phyloP scores from a whole-genome alignment of 306 rosid species.

The Prunus fruticosa region DNA sequence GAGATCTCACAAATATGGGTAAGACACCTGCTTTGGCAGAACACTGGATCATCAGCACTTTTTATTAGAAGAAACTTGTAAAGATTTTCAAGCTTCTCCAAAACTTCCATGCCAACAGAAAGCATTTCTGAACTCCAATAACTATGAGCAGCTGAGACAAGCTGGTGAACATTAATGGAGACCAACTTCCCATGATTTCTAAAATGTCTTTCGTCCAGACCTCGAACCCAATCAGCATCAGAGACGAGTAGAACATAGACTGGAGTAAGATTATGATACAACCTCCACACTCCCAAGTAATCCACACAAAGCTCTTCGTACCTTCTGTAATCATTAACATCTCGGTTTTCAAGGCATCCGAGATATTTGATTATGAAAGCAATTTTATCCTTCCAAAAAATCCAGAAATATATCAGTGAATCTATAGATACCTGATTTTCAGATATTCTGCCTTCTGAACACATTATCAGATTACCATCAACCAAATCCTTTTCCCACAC shows the following conservation, averaged over 20 bases:
- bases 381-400: slow-evolving; percentile 56
- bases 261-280: slow-evolving; percentile 10
- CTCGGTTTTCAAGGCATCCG: slow-evolving; percentile 31
- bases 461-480: slow-evolving; percentile 20
- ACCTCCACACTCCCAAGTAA: slow-evolving; percentile 54
- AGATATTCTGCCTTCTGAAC: slow-evolving; percentile 26
- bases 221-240: slow-evolving; percentile 58
- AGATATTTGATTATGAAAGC: slow-evolving; percentile 32
- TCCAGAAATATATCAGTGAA: slow-evolving; percentile 63
- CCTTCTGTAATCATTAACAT: slow-evolving; percentile 11
- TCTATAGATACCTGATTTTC: slow-evolving; percentile 43
- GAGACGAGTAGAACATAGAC: slow-evolving; percentile 45
- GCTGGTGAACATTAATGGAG: slow-evolving; percentile 26
- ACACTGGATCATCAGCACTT: not conserved
- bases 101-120: slow-evolving; percentile 49
- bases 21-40: slow-evolving; percentile 33
- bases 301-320: slow-evolving; percentile 44
- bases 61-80: slow-evolving; percentile 20
- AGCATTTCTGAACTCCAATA: slow-evolving; percentile 59
- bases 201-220: slow-evolving; percentile 25
- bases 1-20: slow-evolving; percentile 42
- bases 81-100: slow-evolving; percentile 42
- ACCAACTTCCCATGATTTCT: slow-evolving; percentile 38
- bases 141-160: slow-evolving; percentile 35
- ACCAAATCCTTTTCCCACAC: slow-evolving; percentile 35